Percentiles rank a stretch among this genome's conserved stretches.
Evolutionary conservation across 192 early-diverging fungal species (phyloP).

Genomic region (Linnemannia zychae): DNA sequence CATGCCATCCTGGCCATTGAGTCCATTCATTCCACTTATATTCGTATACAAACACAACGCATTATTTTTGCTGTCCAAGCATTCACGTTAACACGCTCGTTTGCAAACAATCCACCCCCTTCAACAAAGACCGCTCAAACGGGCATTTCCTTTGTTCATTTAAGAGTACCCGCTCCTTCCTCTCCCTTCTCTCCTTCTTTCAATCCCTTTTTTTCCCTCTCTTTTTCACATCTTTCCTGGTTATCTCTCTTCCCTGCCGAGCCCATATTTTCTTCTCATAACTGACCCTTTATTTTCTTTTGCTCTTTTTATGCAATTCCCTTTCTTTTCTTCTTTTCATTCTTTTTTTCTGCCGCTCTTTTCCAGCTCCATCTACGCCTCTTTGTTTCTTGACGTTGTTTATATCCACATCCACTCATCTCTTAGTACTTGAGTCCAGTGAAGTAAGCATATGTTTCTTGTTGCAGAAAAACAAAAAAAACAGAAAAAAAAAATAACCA

Average conservation of each 20-base stretch:
- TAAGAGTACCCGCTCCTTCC: not conserved
- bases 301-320: not conserved
- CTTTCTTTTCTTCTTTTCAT: not conserved
- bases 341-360: not conserved
- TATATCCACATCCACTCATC: not conserved
- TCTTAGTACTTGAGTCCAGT: too few species aligned
- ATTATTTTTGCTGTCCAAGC: too few species aligned
- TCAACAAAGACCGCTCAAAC: not conserved
- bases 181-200: not conserved
- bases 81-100: not conserved
- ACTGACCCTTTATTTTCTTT: too few species aligned
- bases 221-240: too few species aligned
- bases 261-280: too few species aligned
- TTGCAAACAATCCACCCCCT: slow-evolving; percentile 4
- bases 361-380: not conserved
- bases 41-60: not conserved
- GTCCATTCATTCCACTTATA: slow-evolving; percentile 1
- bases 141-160: slow-evolving; percentile 1
- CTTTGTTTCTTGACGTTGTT: not conserved
- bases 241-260: too few species aligned
- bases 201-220: not conserved
- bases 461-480: too few species aligned
- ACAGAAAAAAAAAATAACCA: too few species aligned
- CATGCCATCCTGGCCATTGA: not conserved
- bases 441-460: too few species aligned